Conservation (phyloP, 441 rosid species). For the Cnidoscolus chayamansa region DNA sequence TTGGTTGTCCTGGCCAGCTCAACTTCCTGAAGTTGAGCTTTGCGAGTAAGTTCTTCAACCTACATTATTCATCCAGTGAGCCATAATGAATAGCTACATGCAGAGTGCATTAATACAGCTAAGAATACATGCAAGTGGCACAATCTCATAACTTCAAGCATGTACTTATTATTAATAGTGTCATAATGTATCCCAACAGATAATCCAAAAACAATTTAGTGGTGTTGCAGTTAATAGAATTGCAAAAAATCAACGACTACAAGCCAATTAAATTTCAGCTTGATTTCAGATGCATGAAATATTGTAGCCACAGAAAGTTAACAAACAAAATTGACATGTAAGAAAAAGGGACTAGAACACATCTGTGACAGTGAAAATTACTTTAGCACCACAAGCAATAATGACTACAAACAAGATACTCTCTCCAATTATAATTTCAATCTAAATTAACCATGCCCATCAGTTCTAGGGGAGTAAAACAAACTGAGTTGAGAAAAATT, state of each 20-base stretch:
- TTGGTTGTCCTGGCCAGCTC: constrained; percentile 87
- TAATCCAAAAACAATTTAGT: background rate
- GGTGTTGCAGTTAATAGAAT: background rate
- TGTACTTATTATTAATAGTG: no score
- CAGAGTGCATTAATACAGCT: constrained; percentile 1
- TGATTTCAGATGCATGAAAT: no score
- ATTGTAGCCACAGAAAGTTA: background rate
- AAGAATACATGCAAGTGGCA: background rate
- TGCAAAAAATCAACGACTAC: background rate
- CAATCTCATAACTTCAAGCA: background rate
- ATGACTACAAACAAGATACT: background rate
- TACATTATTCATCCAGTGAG: constrained; percentile 34
- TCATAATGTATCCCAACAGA: background rate
- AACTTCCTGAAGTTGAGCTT: constrained; percentile 75
- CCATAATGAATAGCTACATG: background rate
- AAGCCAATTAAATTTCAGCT: background rate
- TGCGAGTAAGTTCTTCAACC: constrained; percentile 86
- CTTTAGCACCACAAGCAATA: background rate
- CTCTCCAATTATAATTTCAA: background rate
- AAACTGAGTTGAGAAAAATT: no score
- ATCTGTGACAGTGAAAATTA: background rate
- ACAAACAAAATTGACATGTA: background rate
- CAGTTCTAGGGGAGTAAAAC: no score
- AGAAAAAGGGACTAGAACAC: background rate
- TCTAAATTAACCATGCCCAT: background rate